phyloP scores from a whole-genome alignment of 352 stramenopile species.

The Phytopythium boreale region DNA sequence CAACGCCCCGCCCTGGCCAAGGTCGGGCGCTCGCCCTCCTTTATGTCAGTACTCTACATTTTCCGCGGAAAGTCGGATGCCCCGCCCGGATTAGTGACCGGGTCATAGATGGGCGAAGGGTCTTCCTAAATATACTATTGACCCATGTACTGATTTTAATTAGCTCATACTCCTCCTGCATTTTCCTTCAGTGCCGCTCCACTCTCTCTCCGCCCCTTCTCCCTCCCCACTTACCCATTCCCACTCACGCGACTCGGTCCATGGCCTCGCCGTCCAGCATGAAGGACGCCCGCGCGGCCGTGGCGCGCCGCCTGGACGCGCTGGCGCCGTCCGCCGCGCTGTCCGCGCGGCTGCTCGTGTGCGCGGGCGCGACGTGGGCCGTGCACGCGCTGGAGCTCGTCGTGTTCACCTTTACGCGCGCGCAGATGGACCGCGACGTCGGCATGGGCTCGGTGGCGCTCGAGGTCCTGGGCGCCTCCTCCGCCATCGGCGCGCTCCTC shows the following conservation, averaged over 20 bases:
- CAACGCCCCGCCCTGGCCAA: not conserved
- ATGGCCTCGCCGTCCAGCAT: not conserved
- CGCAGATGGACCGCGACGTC: constrained; percentile 23
- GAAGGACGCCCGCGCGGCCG: not conserved
- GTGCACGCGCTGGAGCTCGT: constrained; percentile 36
- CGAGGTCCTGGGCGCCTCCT: constrained; percentile 24
- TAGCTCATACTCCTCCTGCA: too few species aligned
- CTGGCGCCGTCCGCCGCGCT: constrained; percentile 14
- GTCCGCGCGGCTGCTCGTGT: constrained; percentile 25
- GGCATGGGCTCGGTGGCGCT: constrained; percentile 21
- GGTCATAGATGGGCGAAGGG: too few species aligned
- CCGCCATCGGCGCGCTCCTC: constrained; percentile 23
- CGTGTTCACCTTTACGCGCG: constrained; percentile 36
- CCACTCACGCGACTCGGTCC: not conserved
- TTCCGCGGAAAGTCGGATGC: not conserved
- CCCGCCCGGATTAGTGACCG: too few species aligned
- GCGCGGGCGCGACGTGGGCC: constrained; percentile 31
- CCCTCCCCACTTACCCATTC: not conserved
- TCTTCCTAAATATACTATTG: too few species aligned
- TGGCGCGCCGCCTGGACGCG: constrained; percentile 15
- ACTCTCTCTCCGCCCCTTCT: not conserved
- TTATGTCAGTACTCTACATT: not conserved
- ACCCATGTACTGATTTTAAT: too few species aligned
- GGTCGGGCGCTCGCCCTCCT: not conserved
- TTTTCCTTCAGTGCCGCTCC: not conserved